Conservation (phyloP, 2,329 filamentous ascomycete species). For the Pseudocercospora macadamiae region DNA sequence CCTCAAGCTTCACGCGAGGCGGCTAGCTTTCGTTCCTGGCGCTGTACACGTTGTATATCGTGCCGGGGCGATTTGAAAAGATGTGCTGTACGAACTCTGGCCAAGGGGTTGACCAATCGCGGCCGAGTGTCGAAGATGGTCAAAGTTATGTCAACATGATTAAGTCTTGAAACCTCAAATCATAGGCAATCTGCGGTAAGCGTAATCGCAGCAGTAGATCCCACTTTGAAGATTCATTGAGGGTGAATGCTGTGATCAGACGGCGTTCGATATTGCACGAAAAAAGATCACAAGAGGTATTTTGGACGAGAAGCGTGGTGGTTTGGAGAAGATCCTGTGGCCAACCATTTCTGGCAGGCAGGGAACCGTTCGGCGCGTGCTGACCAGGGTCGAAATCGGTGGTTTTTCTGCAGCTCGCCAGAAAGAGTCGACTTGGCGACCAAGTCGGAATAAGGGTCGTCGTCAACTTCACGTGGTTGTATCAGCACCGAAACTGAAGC, state of each 20-base stretch:
- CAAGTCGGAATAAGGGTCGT: not conserved
- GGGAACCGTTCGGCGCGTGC: not conserved
- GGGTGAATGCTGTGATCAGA: not conserved
- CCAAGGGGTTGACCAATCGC: not conserved
- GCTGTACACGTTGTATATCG: not conserved
- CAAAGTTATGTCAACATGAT: not conserved
- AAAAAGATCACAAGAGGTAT: too few species aligned
- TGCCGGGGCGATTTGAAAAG: too few species aligned
- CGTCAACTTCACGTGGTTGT: not conserved
- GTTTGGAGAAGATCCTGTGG: not conserved
- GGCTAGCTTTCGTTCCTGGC: not conserved
- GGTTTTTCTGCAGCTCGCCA: not conserved
- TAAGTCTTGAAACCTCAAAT: not conserved
- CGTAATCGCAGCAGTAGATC: not conserved
- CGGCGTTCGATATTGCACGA: too few species aligned
- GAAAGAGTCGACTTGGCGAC: not conserved
- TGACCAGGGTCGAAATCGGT: not conserved
- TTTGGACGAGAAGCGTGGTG: slow-evolving; percentile 1
- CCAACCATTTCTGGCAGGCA: slow-evolving; percentile 1
- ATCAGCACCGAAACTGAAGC: not conserved
- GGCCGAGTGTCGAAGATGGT: not conserved
- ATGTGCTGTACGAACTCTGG: too few species aligned
- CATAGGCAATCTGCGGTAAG: not conserved
- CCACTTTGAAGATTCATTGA: not conserved
- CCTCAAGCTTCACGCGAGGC: not conserved